Evolutionary conservation across 495 filamentous ascomycete genomes (phyloP).

Genomic region (Daldinia bambusicola): DNA sequence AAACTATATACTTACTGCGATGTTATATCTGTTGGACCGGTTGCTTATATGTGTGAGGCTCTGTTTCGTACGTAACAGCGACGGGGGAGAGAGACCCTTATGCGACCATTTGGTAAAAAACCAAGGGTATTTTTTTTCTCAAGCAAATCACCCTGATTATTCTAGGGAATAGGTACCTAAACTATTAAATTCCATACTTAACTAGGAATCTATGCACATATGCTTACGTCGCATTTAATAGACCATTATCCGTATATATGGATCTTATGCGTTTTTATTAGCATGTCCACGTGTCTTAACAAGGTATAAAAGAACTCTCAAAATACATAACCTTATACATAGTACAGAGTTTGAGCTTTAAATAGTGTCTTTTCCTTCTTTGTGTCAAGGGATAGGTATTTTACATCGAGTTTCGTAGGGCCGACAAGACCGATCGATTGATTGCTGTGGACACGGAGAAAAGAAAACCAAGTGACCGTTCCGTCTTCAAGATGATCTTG

Average conservation of each 20-base stretch:
- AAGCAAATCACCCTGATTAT: neutral
- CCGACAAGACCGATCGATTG: conserved; percentile 20
- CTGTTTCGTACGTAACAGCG: neutral
- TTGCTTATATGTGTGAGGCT: neutral
- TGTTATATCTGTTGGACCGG: neutral
- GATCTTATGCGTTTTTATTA: conserved; percentile 7
- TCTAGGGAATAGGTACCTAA: neutral
- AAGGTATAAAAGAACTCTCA: conserved; percentile 15
- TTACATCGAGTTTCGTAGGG: neutral
- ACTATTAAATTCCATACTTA: neutral
- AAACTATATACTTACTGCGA: no score
- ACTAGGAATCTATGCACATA: neutral
- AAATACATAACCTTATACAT: neutral
- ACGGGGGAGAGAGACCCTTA: neutral
- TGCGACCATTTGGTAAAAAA: neutral
- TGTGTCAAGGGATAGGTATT: conserved; percentile 21
- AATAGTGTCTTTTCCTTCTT: conserved; percentile 26
- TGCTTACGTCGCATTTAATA: neutral
- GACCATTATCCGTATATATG: neutral
- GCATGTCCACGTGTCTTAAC: conserved; percentile 22
- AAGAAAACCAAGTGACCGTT: neutral
- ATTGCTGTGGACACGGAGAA: conserved; percentile 5
- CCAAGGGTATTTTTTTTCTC: neutral
- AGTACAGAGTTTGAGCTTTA: conserved; percentile 19
- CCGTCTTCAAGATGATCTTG: conserved; percentile 3